Evolutionary conservation across 345 rosid species (phyloP).

Genomic region (Arabis hirsuta): DNA sequence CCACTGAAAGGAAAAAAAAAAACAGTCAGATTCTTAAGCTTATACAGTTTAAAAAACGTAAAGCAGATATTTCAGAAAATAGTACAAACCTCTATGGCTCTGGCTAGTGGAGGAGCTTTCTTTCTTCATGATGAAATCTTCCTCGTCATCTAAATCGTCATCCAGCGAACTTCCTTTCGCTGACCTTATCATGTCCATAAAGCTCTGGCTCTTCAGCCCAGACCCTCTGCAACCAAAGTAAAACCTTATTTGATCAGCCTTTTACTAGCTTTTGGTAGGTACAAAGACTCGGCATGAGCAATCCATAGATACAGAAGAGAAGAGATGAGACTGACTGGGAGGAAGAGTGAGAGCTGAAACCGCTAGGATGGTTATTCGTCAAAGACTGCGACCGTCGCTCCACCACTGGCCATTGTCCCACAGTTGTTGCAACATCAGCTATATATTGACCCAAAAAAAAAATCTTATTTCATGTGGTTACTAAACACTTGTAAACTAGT

Average conservation of each 20-base stretch:
- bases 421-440: constrained; percentile 54
- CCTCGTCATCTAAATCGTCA: constrained; percentile 76
- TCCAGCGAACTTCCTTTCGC: constrained; percentile 66
- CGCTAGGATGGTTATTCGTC: constrained; percentile 57
- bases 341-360: constrained; percentile 72
- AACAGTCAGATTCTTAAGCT: no score
- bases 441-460: neutral
- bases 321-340: constrained; percentile 61
- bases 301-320: neutral
- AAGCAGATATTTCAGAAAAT: neutral
- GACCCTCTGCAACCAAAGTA: constrained; percentile 54
- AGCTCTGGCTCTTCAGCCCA: constrained; percentile 72
- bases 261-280: no score
- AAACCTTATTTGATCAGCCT: constrained; percentile 19
- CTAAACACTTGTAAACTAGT: neutral
- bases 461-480: constrained; percentile 5
- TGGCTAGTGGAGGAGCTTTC: constrained; percentile 61
- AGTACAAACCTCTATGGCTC: constrained; percentile 54
- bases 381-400: constrained; percentile 67
- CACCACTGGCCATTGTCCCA: constrained; percentile 58
- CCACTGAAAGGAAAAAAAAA: constrained; percentile 49
- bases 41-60: neutral
- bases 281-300: neutral
- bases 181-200: constrained; percentile 87
- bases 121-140: constrained; percentile 70